These are phyloP conservation scores for Alternaria brassicae DNA, from an alignment of 2,329 filamentous ascomycete genomes.

Conservation along the genomic window DNA sequence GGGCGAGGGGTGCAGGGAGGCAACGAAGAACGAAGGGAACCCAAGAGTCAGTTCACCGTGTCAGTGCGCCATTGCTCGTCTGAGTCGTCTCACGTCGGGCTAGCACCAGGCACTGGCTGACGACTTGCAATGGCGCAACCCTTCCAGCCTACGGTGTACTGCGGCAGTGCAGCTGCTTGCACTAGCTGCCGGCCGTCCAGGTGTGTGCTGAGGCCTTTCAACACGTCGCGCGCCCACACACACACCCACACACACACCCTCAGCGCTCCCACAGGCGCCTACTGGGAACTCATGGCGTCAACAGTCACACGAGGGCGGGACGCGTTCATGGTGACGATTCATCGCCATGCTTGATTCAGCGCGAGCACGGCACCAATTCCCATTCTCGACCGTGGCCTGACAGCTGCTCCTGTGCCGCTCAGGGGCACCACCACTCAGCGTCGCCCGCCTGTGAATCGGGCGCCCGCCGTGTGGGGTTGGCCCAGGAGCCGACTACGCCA, in stretches of 20 bases:
- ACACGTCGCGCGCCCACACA: too few relatives aligned
- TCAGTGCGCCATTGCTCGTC: conserved; percentile 16
- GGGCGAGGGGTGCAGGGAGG: conserved; percentile 4
- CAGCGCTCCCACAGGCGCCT: not conserved
- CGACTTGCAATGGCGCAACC: conserved; percentile 13
- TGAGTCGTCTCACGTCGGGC: conserved; percentile 10
- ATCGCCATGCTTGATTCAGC: conserved; percentile 35
- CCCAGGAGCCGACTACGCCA: conserved; percentile 12
- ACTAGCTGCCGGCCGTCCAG: conserved; percentile 12
- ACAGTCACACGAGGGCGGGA: conserved; percentile 19
- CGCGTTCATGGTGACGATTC: conserved; percentile 14
- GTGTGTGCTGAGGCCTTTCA: conserved; percentile 9
- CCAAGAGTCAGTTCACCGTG: conserved; percentile 18
- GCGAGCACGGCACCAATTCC: conserved; percentile 8
- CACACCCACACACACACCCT: too few relatives aligned
- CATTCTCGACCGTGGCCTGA: conserved; percentile 7
- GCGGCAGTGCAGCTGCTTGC: not conserved
- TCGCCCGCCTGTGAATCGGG: not conserved
- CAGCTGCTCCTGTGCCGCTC: conserved; percentile 15
- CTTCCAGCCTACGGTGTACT: too few relatives aligned
- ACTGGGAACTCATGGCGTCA: conserved; percentile 2
- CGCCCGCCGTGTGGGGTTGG: conserved; percentile 15
- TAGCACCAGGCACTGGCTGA: not conserved
- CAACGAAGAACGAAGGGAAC: conserved; percentile 6
- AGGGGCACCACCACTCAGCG: conserved; percentile 24